Evolutionary conservation across 2,329 filamentous ascomycete genomes (phyloP).

Genomic region (Rhynchosporium secalis): DNA sequence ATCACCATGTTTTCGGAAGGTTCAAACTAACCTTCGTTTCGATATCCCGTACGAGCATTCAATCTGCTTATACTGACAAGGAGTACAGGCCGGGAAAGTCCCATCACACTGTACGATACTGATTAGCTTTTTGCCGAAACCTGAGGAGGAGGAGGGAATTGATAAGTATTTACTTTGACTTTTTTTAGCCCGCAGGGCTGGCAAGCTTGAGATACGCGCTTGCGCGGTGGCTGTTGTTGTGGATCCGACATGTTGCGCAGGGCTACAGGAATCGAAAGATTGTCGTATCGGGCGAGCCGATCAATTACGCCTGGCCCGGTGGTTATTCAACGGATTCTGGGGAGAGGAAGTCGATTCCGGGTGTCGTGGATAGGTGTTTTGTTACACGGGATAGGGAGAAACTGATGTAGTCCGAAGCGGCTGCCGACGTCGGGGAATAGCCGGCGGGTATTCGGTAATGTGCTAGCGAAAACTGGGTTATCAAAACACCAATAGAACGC

Average conservation of each 20-base stretch:
- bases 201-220: slow-evolving; percentile 38
- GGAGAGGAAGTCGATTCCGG: not conserved
- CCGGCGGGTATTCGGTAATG: not conserved
- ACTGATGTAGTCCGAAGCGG: not conserved
- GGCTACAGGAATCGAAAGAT: not conserved
- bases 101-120: slow-evolving; percentile 35
- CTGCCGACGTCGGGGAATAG: not conserved
- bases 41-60: slow-evolving; percentile 37
- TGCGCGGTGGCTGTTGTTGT: slow-evolving; percentile 23
- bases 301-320: not conserved
- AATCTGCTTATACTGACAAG: slow-evolving; percentile 30
- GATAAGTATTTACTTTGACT: slow-evolving; percentile 30
- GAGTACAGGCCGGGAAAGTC: slow-evolving; percentile 30
- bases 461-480: not conserved
- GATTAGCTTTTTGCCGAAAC: not conserved
- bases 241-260: not conserved
- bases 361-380: not conserved
- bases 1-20: not conserved
- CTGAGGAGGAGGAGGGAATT: not conserved
- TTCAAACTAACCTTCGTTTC: slow-evolving; percentile 34
- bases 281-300: not conserved
- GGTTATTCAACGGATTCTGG: not conserved
- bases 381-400: not conserved
- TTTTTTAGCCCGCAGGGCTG: slow-evolving; percentile 35
- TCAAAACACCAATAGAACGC: too few species aligned